Base-by-base conservation (phyloP, 2,329 filamentous ascomycete species). In the Neofusicoccum sp. region DNA sequence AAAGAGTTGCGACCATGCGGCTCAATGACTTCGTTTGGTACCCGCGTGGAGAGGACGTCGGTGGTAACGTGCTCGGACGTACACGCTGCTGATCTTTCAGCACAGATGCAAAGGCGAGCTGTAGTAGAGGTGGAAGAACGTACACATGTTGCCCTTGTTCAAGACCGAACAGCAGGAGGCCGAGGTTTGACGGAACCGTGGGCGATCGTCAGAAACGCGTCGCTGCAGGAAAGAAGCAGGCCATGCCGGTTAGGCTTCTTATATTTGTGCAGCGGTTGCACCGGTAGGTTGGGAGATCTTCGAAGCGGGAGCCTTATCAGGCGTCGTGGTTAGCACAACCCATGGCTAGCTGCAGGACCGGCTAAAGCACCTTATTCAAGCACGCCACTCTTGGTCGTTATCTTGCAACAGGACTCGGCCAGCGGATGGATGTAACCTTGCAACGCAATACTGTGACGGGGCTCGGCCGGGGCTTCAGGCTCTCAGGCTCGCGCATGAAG, bases 321-420 rank as follows among this genome's bases (percentile, higher is more conserved):
- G 38, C 16, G 9, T 7, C 16, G 38, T 11, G 8, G 31, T 36
- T 43, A 43, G 26, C 16, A 28, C 38, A 31, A n/a, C 38, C 20
- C 26, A 43, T 44, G 38, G 51, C n/a, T 56, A 28, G 51, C 9
- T 12, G 8, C 38, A 16, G 51, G 36, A 3, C 24, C 24, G 51
- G 51, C n/a, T 43, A 33, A 33, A 31, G 12, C 24, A 11, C 12
- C 38, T 30, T 33, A 30, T 43, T 14, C 51, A 43, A 56, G 51
- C 51, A 56, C 51, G 51, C 51, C 51, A 56, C 51, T 56, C 51
- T 56, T 56, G 38, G 20, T 31, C 51, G n/a, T 56, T 56, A 56
- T 56, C 51, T 56, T 43, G 51, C 51, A 43, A 56, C 51, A 12
- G 51, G n/a, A 9, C 11, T 41, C 16, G 20, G 41, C 26, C 36